Conservation (phyloP, 768 basidiomycete species). For the Xanthoconium purpureum region DNA sequence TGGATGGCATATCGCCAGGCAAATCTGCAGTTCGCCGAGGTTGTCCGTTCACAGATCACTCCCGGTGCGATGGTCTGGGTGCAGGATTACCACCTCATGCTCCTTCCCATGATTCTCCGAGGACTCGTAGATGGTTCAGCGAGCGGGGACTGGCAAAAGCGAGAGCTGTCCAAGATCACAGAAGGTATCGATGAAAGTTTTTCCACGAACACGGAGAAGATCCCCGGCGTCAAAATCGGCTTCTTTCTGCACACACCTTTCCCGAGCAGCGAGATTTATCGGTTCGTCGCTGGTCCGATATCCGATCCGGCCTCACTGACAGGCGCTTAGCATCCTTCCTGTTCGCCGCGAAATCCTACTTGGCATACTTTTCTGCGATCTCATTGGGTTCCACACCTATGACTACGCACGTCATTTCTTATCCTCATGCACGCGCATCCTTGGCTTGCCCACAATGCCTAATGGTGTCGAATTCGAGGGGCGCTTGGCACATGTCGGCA, state of each 20-base stretch:
- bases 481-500: constrained; percentile 93
- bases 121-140: constrained; percentile 75
- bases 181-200: constrained; percentile 61
- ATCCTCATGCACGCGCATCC: constrained; percentile 95
- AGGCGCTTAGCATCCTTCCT: constrained; percentile 73
- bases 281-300: constrained; percentile 48
- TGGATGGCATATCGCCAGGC: constrained; percentile 98
- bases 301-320: constrained; percentile 9
- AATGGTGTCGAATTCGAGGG: constrained; percentile 97
- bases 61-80: constrained; percentile 98
- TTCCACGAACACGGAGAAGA: constrained; percentile 34
- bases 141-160: constrained; percentile 52
- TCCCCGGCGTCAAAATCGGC: constrained; percentile 86
- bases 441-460: constrained; percentile 93
- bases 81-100: constrained; percentile 97
- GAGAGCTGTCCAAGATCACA: constrained; percentile 65
- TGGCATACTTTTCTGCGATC: constrained; percentile 91
- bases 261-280: constrained; percentile 95
- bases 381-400: constrained; percentile 99
- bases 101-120: constrained; percentile 93
- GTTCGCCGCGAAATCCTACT: constrained; percentile 97
- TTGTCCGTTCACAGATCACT: constrained; percentile 70
- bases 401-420: constrained; percentile 99
- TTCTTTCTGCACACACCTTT: constrained; percentile 99
- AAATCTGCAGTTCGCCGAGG: constrained; percentile 92